phyloP scores from a whole-genome alignment of 208 protist genomes.

The Crithidia thermophila region DNA sequence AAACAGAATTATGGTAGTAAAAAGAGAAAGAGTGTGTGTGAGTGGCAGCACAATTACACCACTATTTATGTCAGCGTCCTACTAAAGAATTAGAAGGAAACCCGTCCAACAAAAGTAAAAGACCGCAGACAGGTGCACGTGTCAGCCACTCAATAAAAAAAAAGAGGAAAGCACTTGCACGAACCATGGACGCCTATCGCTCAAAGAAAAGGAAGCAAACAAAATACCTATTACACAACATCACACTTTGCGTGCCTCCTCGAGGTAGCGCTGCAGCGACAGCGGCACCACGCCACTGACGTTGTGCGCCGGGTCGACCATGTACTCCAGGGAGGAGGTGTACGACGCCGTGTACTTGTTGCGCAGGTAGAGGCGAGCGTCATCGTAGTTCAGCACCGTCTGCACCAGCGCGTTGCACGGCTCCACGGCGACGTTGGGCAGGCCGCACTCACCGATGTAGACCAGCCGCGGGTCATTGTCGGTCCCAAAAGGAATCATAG shows the following conservation, averaged over 20 bases:
- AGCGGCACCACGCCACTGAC: constrained; percentile 16
- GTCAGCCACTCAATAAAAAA: no score
- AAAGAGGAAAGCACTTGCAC: no score
- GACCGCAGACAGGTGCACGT: no score
- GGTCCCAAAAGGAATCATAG: constrained; percentile 7
- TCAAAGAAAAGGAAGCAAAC: background rate
- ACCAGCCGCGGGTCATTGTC: constrained; percentile 19
- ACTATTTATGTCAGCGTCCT: no score
- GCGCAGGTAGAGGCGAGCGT: constrained; percentile 13
- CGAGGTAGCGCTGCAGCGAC: constrained; percentile 14
- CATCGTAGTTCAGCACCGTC: constrained; percentile 27
- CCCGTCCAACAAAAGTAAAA: no score
- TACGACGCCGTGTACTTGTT: constrained; percentile 25
- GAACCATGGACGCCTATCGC: background rate
- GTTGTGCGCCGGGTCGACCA: constrained; percentile 17
- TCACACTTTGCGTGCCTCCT: background rate
- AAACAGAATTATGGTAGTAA: no score
- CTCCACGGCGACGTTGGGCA: constrained; percentile 13
- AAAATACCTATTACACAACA: background rate
- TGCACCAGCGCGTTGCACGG: constrained; percentile 23
- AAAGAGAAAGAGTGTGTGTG: no score
- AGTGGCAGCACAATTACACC: no score
- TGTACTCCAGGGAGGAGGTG: constrained; percentile 14
- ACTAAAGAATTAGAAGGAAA: no score
- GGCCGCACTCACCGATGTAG: constrained; percentile 20